These are phyloP conservation scores for Leucosporidium creatinivorum DNA, from an alignment of 768 basidiomycete species.

Conservation along the genomic window DNA sequence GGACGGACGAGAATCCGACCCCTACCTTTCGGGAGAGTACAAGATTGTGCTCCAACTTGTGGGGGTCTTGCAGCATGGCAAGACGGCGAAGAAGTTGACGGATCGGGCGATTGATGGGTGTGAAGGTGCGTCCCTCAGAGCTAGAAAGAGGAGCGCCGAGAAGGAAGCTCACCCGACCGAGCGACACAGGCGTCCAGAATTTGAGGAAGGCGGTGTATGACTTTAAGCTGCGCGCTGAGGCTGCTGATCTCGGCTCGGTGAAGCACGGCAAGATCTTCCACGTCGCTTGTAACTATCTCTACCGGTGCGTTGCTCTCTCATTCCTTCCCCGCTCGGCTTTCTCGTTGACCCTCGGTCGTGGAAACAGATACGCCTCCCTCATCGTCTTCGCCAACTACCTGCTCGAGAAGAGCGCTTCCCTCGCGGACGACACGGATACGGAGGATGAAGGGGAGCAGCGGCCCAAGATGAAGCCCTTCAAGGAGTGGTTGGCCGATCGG, in stretches of 20 bases:
- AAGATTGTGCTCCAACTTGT: constrained; percentile 84
- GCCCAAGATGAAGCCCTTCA: constrained; percentile 32
- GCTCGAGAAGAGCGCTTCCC: constrained; percentile 51
- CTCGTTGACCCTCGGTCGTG: constrained; percentile 46
- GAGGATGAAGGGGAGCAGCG: constrained; percentile 32
- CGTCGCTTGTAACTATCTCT: constrained; percentile 84
- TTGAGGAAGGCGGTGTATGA: constrained; percentile 90
- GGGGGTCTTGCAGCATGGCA: constrained; percentile 55
- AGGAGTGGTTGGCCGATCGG: constrained; percentile 27
- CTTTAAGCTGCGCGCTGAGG: constrained; percentile 57
- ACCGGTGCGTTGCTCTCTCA: constrained; percentile 32
- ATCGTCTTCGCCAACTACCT: constrained; percentile 95
- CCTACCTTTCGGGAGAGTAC: constrained; percentile 64
- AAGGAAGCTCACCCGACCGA: too few relatives aligned
- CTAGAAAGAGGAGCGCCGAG: constrained; percentile 23
- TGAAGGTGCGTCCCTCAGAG: not conserved
- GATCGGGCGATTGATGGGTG: constrained; percentile 68
- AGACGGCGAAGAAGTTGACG: constrained; percentile 80
- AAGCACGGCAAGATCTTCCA: constrained; percentile 70
- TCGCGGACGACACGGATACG: constrained; percentile 17
- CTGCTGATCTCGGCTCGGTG: constrained; percentile 64
- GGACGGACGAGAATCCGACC: constrained; percentile 29
- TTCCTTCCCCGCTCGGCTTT: constrained; percentile 46
- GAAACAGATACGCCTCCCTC: constrained; percentile 62
- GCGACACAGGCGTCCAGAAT: constrained; percentile 71